Conservation (phyloP, 2,329 filamentous ascomycete genomes). For the Metarhizium sp. region DNA sequence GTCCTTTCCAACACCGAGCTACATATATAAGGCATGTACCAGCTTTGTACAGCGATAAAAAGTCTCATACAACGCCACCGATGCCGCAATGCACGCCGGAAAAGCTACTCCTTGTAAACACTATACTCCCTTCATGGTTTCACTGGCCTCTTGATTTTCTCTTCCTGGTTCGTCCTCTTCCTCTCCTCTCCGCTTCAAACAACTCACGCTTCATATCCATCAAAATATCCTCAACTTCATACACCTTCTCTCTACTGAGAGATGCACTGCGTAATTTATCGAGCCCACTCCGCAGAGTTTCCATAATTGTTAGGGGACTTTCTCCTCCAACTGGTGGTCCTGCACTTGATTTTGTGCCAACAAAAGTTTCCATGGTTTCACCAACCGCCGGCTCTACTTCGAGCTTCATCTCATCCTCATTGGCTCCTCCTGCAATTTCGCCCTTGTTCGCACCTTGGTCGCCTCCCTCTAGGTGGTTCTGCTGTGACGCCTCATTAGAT, state of each 20-base stretch:
- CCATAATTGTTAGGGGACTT: conserved; percentile 18
- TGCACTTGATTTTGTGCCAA: conserved; percentile 4
- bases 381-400: neutral
- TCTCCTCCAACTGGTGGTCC: conserved; percentile 5
- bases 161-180: conserved; percentile 21
- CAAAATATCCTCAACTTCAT: conserved; percentile 66
- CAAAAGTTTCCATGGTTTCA: conserved; percentile 2
- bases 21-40: neutral
- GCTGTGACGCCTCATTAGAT: conserved; percentile 27
- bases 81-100: neutral
- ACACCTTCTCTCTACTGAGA: conserved; percentile 55
- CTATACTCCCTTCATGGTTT: neutral
- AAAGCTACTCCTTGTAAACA: neutral
- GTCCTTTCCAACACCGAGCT: neutral
- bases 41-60: neutral
- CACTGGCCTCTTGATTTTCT: conserved; percentile 7
- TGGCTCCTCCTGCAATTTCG: neutral
- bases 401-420: neutral
- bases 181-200: conserved; percentile 58
- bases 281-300: conserved; percentile 31
- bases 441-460: neutral
- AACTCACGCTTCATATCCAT: conserved; percentile 70
- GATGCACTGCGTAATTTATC: conserved; percentile 48
- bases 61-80: neutral
- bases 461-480: conserved; percentile 17